Percentiles rank a stretch among this genome's conserved stretches.
Conservation (phyloP, 371 early-diverging fungal species). For the Gilbertella persicaria region DNA sequence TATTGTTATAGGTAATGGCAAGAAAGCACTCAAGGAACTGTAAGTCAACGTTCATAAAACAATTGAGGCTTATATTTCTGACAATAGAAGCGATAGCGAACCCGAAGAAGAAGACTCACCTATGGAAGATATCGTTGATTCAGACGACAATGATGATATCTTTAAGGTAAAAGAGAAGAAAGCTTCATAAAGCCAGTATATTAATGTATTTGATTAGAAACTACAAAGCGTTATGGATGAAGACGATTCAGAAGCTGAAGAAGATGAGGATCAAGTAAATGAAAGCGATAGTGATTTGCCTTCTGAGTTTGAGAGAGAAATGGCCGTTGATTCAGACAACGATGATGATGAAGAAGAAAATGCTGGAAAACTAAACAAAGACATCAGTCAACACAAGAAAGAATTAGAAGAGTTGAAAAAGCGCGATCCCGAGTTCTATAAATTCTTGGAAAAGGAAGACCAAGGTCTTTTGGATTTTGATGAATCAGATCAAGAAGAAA, state of each 20-base stretch:
- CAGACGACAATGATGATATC: constrained; percentile 9
- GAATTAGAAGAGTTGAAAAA: constrained; percentile 77
- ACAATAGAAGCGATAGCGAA: constrained; percentile 1
- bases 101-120: constrained; percentile 8
- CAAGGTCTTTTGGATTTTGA: constrained; percentile 77
- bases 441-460: constrained; percentile 88
- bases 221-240: background rate
- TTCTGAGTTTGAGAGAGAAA: constrained; percentile 22
- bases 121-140: constrained; percentile 10
- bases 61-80: background rate
- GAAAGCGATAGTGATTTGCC: constrained; percentile 16
- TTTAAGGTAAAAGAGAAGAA: constrained; percentile 1
- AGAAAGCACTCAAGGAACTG: constrained; percentile 6
- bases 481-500: constrained; percentile 62
- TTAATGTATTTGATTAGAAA: constrained; percentile 8
- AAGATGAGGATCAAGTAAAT: constrained; percentile 12
- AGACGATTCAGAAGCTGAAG: constrained; percentile 8
- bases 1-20: background rate
- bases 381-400: constrained; percentile 65
- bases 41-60: background rate
- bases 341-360: constrained; percentile 44
- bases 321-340: constrained; percentile 35
- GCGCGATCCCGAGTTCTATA: constrained; percentile 88
- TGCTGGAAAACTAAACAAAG: constrained; percentile 50
- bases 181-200: background rate